Base-by-base conservation (phyloP, 805 yeast species). In the Ogataea trehalophila region DNA sequence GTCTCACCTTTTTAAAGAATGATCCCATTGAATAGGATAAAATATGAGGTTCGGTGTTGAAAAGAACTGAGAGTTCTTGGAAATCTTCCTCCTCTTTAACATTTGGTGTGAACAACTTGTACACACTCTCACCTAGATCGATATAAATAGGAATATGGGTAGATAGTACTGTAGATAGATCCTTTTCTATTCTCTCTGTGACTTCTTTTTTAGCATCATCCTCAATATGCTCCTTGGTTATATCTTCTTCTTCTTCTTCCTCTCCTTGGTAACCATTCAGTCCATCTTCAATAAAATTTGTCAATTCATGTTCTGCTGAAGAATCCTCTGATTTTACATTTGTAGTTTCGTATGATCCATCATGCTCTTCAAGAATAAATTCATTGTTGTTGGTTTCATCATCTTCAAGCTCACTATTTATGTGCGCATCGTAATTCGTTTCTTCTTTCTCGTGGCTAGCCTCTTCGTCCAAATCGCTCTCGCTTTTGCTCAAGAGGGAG, bases 61-160 rank as follows among this genome's bases (percentile, higher is more conserved):
- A 63, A 17, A 64, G 46, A 13, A 51, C 52, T 15, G 51, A 54
- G 33, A 55, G 48, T 18, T 50, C 62, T 48, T 39, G 46, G 44
- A 57, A 63, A 52, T 56, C 58, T 15, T 56, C 43, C 26, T 61
- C 64, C 44, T 62, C 65, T 11, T 47, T 40, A 11, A 40, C 42
- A 0, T 47, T 29, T 1, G 66, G 63, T 7, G 49, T 44, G 29
- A 56, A 50, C 14, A 64, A 42, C 43, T 62, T 63, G 46, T 54
- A 56, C 14, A 64, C 58, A 26, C 56, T 56, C 6, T 51, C 56
- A 20, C 65, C 63, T 13, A 60, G 44, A 39, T 64, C 67, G 16
- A 64, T 48, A 42, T 62, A 64, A 6, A 62, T 48, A 1, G 67
- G 66, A 11, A 60, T 47, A 16, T 45, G 43, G 18, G 48, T 47